Evolutionary conservation across 805 yeast species (phyloP).

Genomic region (Ogataea ganodermae): DNA sequence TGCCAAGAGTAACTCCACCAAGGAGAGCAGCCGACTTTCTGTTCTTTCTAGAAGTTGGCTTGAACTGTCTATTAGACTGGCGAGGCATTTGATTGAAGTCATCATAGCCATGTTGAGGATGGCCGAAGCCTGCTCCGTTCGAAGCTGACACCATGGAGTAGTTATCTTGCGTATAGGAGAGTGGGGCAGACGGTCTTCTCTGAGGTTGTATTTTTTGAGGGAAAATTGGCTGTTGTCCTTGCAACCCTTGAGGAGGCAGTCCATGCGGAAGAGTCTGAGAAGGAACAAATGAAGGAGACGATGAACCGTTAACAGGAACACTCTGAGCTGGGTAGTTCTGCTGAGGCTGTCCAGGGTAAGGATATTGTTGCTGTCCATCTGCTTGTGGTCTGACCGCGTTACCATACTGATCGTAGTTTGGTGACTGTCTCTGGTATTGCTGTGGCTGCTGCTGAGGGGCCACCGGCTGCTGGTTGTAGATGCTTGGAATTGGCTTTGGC

Average conservation of each 20-base stretch:
- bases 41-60: constrained; percentile 48
- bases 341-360: constrained; percentile 7
- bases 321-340: constrained; percentile 3
- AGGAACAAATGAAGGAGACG: constrained; percentile 33
- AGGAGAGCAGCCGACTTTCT: constrained; percentile 43
- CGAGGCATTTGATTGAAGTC: constrained; percentile 22
- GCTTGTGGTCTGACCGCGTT: constrained; percentile 22
- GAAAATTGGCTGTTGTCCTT: constrained; percentile 32
- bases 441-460: constrained; percentile 11
- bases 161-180: constrained; percentile 27
- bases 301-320: constrained; percentile 21
- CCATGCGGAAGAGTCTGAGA: constrained; percentile 37
- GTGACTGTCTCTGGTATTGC: constrained; percentile 14
- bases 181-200: constrained; percentile 33
- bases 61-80: constrained; percentile 32
- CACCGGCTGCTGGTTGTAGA: constrained; percentile 25
- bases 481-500: constrained; percentile 23
- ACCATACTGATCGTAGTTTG: constrained; percentile 22
- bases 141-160: constrained; percentile 24
- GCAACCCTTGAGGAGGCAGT: constrained; percentile 37
- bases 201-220: constrained; percentile 24
- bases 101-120: constrained; percentile 18
- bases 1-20: constrained; percentile 25
- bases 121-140: constrained; percentile 17
- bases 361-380: constrained; percentile 15